These are phyloP conservation scores for Saksenaea vasiformis DNA, from an alignment of 371 early-diverging fungal genomes.

Conservation along the genomic window DNA sequence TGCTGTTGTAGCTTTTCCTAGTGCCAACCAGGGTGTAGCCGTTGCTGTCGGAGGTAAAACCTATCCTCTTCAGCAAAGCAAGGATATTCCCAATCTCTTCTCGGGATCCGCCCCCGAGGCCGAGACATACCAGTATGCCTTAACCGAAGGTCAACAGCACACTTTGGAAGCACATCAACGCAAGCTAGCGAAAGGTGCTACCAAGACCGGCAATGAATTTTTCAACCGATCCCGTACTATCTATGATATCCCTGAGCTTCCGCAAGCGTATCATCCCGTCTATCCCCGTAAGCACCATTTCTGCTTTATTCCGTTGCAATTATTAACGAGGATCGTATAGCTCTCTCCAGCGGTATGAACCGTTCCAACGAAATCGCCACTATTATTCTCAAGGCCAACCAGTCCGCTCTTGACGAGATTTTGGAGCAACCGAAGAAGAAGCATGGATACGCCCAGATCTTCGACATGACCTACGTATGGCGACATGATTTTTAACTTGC, in stretches of 20 bases:
- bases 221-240: slow-evolving; percentile 38
- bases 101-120: slow-evolving; percentile 24
- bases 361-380: slow-evolving; percentile 51
- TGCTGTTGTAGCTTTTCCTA: slow-evolving; percentile 33
- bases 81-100: slow-evolving; percentile 18
- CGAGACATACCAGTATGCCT: slow-evolving; percentile 21
- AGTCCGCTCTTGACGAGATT: slow-evolving; percentile 36
- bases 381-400: slow-evolving; percentile 45
- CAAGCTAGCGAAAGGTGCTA: slow-evolving; percentile 27
- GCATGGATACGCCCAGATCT: slow-evolving; percentile 27
- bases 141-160: slow-evolving; percentile 12
- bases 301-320: not conserved
- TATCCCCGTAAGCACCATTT: slow-evolving; percentile 24
- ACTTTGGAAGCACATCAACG: slow-evolving; percentile 20
- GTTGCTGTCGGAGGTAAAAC: slow-evolving; percentile 24
- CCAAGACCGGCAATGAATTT: slow-evolving; percentile 46
- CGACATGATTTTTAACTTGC: not conserved
- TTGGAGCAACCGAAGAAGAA: slow-evolving; percentile 28
- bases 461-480: slow-evolving; percentile 33
- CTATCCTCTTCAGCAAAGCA: slow-evolving; percentile 11
- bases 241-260: slow-evolving; percentile 35
- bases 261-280: slow-evolving; percentile 41
- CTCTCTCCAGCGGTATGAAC: slow-evolving; percentile 32
- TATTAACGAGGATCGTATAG: slow-evolving; percentile 11
- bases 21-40: slow-evolving; percentile 16